Conservation (phyloP, 148 eudicot genomes). For the Vaccinium macrocarpon region DNA sequence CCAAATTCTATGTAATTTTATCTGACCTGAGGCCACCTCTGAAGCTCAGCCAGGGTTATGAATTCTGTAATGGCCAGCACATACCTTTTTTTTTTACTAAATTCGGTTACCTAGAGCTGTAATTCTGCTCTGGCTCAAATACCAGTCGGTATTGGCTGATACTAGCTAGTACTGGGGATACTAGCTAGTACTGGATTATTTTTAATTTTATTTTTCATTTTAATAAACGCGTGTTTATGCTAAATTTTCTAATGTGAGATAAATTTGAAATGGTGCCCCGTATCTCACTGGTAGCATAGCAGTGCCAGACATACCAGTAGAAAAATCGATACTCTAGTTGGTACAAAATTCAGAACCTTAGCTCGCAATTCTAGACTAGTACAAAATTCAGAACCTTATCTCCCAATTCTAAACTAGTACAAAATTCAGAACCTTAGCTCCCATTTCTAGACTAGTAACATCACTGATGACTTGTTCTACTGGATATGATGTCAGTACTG, state of each 20-base stretch:
- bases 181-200: not conserved
- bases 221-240: not conserved
- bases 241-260: not conserved
- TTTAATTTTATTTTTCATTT: not conserved
- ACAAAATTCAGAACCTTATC: not conserved
- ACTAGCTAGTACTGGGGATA: not conserved
- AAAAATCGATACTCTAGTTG: not conserved
- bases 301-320: not conserved
- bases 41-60: not conserved
- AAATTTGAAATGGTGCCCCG: not conserved
- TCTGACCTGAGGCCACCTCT: not conserved
- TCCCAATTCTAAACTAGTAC: not conserved
- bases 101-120: not conserved
- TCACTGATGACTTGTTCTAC: too few species aligned
- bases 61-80: not conserved
- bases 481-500: too few species aligned
- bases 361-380: not conserved
- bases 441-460: too few species aligned
- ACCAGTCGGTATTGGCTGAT: not conserved
- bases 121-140: not conserved
- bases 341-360: not conserved
- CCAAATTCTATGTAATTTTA: not conserved
- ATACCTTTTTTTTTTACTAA: not conserved
- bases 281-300: not conserved
- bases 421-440: not conserved